Evolutionary conservation across 2,329 filamentous ascomycete genomes (phyloP), one percentile per base, ranked within the genome.

Genomic region (Paecilomyces sp.): DNA sequence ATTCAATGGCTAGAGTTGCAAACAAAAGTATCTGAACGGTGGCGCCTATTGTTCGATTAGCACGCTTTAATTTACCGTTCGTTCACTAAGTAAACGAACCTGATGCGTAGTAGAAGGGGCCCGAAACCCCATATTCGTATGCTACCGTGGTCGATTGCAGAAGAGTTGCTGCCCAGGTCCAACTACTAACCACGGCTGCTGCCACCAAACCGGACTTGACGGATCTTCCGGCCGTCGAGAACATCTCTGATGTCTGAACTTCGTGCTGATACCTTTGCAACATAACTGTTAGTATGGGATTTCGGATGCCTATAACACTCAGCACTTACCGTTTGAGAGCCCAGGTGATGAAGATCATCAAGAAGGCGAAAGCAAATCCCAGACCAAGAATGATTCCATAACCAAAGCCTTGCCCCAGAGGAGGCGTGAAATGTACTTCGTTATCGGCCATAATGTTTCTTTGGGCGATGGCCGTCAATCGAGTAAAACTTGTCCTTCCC

Each of bases 151-250:
- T 88, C 1, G 85, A 89, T 70, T 94, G 90, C 2, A 94, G 80
- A 1, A 93, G 79, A 0, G 90, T 94, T 24, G 90, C 91, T 0
- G 91, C 91, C 91, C 91, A 96, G 0, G 92, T 96, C 92, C 92
- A 96, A 4, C 88, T 92, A 15, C 89, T 92, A 3, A 96, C 91
- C n/a, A 96, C 92, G 15, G 91, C 92, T 4, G 90, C 90, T 11
- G 90, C 90, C 0, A 96, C 91, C 13, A 96, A 81, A 52, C 92
- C 92, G 8, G 90, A 92, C 71, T 96, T 96, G 65, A 96, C 90
- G 1, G 90, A 92, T 62, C 92, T 83, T 18, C 91, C 91, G 56
- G 92, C 92, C 0, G 92, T 96, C 64, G 84, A 92, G 80, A 96
- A 96, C 85, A 92, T 94, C 77, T 96, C 92, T 0, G 89, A 92